These are phyloP conservation scores for Austroboletus novae-zelandiae DNA, from an alignment of 1,284 basidiomycete genomes.

Conservation along the genomic window DNA sequence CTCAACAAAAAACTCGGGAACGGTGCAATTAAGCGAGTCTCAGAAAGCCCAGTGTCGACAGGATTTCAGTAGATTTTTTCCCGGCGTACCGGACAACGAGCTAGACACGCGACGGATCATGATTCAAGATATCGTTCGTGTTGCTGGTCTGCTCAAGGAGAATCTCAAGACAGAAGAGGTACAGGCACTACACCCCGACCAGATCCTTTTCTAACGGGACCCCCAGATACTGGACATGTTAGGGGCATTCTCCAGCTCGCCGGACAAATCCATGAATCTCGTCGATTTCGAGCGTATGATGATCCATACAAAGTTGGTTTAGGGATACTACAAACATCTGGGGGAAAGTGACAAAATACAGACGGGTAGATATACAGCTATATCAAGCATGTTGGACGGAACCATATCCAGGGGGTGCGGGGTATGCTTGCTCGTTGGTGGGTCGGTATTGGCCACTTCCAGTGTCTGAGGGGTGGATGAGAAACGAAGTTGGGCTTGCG, in stretches of 20 bases:
- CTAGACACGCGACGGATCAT: slow-evolving; percentile 52
- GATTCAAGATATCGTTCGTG: slow-evolving; percentile 61
- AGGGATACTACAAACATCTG: background rate
- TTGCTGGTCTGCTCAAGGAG: slow-evolving; percentile 59
- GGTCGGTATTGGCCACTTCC: slow-evolving; percentile 31
- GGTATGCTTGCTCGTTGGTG: slow-evolving; percentile 14
- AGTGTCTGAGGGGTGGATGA: slow-evolving; percentile 13
- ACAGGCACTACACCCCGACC: slow-evolving; percentile 18
- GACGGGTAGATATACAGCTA: background rate
- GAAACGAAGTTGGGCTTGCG: background rate
- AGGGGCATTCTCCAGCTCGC: slow-evolving; percentile 61
- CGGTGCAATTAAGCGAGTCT: slow-evolving; percentile 42
- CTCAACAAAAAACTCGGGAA: background rate
- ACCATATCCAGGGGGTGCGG: slow-evolving; percentile 24
- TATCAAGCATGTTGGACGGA: slow-evolving; percentile 16
- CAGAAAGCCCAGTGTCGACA: slow-evolving; percentile 54
- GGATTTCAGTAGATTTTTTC: slow-evolving; percentile 71
- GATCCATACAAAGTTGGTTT: slow-evolving; percentile 49
- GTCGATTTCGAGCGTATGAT: slow-evolving; percentile 73
- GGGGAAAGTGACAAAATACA: background rate
- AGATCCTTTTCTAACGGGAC: background rate
- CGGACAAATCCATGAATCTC: slow-evolving; percentile 65
- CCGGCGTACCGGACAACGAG: slow-evolving; percentile 39
- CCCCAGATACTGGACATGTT: slow-evolving; percentile 73
- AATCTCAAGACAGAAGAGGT: slow-evolving; percentile 71